Base-by-base conservation (phyloP, 768 basidiomycete species). In the Paxillus ammoniavirescens region DNA sequence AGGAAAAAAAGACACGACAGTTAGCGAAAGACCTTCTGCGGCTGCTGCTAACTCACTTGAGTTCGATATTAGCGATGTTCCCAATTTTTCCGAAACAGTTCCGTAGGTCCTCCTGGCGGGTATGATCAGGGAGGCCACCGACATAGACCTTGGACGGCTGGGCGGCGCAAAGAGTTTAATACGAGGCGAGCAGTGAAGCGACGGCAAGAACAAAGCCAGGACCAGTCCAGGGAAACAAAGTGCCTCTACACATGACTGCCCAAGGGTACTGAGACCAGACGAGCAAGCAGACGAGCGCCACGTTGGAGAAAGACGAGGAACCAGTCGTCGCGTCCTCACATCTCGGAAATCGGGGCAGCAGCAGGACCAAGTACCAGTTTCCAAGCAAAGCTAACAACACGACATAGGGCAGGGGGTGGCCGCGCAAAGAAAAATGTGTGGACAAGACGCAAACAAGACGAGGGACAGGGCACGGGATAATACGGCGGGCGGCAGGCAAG, bases 91-190 rank as follows among this genome's bases (percentile, higher is more conserved):
- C 88, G 68, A 93, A 93, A 70, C 92, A 93, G 58, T 80, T 87
- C 71, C 84, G 86, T 26, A 93, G 73, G 65, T 94, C 91, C 74
- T 91, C 89, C 73, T 86, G 81, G 57, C 87, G 86, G 45, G 91
- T 93, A 60, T 91, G 81, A 73, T 91, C 89, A 58, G 91, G 92
- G 55, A 93, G 81, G 60, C 91, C 90, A 67, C 91, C 91, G 67
- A 94, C 84, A 70, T 94, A 94, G 71, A 94, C 86, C 76, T 94
- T 94, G 76, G 91, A 92, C 76, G 90, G 87, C 90, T 93, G 81
- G 76, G 78, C 76, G 77, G 80, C 78, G 82, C 75, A 83, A 78
- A 71, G 80, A 33, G 42, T 67, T 85, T 76, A 86, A 83, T 83
- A 83, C 81, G 75, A 65, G 79, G 69, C 69, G 70, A 74, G 70